Base-by-base conservation (phyloP, 2,329 filamentous ascomycete species). In the Beauveria sp. region DNA sequence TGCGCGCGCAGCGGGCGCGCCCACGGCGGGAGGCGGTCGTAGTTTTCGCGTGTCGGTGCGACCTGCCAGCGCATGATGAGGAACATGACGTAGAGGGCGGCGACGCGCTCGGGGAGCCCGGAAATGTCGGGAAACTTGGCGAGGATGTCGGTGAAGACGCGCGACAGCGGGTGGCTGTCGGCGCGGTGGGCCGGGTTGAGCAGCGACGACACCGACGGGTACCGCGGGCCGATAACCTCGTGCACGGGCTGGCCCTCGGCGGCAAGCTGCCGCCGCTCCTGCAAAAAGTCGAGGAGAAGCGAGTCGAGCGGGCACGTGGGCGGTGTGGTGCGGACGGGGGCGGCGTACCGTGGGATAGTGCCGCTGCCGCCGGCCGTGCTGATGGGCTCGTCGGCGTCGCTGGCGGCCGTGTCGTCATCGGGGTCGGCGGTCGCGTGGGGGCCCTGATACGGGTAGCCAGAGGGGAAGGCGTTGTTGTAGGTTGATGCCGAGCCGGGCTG, bases 31-130 rank as follows among this genome's bases (percentile, higher is more conserved):
- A 96, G 75, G 4, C 88, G 82, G 26, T 91, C 84, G 72, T 89
- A 93, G 74, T 92, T 96, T 66, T 92, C 88, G 63, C 82, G 81
- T 0, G 90, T 90, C 0, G 91, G 91, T 30, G 84, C 84, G 61
- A 96, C 88, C 71, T 91, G 86, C 90, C 92, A 96, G 47, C 88
- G 84, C 87, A 95, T 91, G 65, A 92, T 71, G 38, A 93, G 81
- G 73, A 96, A 96, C 90, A 96, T 96, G 70, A 88, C 78, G 71
- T 93, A 96, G 8, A 96, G 80, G 7, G 91, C 85, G 9, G 89
- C 91, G 0, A 96, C 85, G 68, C 90, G 88, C 74, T 96, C 91
- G 0, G 92, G 91, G 0, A 96, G 80, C n/a, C 80, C 81, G 4
- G 82, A 84, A 34, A 96, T 85, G 67, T 90, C 87, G 0, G 91